Base-by-base conservation (phyloP, 192 early-diverging fungal genomes). In the Coemansia sp. region DNA sequence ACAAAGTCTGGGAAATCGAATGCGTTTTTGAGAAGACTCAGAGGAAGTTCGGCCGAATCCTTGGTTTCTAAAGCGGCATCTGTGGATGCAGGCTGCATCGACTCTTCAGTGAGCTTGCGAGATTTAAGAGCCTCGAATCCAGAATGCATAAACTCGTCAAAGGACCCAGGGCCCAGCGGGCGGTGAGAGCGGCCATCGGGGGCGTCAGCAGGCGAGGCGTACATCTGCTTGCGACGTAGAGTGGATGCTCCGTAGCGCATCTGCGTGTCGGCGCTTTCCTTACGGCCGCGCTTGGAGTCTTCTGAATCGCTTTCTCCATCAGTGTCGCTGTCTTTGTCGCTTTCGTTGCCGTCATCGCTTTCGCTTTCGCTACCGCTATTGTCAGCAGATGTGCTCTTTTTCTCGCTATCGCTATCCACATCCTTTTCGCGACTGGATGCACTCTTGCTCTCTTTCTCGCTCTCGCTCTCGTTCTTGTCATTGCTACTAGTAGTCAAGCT, bases 1-100 rank as follows among this genome's bases (percentile, higher is more conserved):
- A 55, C 47, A 13, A 46, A 51, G n/a, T 58, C 48, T 5, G 61
- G 68, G 39, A 56, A 64, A 24, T 23, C 28, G 17, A 61, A 37
- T 22, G 13, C 53, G 29, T 52, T 56, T 11, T 55, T 67, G 35
- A 67, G 32, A 10, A 58, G 38, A 9, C 19, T 34, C 10, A 50
- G 40, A 22, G 28, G n/a, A 13, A 27, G 29, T 26, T 41, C 40
- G 29, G 29, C 46, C 22, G n/a, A 13, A 6, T 14, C 3, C 4
- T 38, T 18, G n/a, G 13, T 5, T 1, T 14, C 15, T 45, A 29
- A 11, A 5, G 43, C 43, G 9, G 43, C 43, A n/a, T n/a, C 25
- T 4, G 7, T 18, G 40, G 46, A 14, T 32, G 46, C 46, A 35
- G 23, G 28, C 24, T 9, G 33, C 17, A 6, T 26, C 24, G 24